Evolutionary conservation across 1,284 basidiomycete genomes (phyloP).

Genomic region (Hypsizygus ulmarius): DNA sequence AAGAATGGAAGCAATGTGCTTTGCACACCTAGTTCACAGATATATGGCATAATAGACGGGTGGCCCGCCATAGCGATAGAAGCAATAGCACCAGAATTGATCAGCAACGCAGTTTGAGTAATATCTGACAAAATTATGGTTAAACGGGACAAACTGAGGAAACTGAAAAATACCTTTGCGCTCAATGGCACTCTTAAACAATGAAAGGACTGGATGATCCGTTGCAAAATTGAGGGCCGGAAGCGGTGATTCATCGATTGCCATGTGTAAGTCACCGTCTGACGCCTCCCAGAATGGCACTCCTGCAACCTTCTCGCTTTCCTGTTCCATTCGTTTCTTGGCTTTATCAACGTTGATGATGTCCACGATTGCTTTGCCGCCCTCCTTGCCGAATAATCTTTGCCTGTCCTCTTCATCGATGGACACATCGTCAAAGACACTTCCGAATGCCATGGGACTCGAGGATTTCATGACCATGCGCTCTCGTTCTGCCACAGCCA

Average conservation of each 20-base stretch:
- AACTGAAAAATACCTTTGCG: conserved; percentile 35
- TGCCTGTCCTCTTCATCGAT: conserved; percentile 36
- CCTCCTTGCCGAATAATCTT: conserved; percentile 41
- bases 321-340: conserved; percentile 24
- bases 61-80: conserved; percentile 27
- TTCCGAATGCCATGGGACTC: conserved; percentile 19
- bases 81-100: conserved; percentile 39
- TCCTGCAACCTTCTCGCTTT: conserved; percentile 34
- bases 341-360: conserved; percentile 36
- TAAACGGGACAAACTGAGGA: not conserved
- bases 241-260: conserved; percentile 8
- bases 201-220: conserved; percentile 30
- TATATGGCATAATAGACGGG: conserved; percentile 31
- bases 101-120: conserved; percentile 34
- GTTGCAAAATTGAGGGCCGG: conserved; percentile 13
- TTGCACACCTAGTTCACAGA: conserved; percentile 42
- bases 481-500: conserved; percentile 29
- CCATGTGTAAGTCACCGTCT: conserved; percentile 18
- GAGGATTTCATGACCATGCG: conserved; percentile 20
- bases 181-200: conserved; percentile 33
- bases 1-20: not conserved
- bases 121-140: conserved; percentile 33
- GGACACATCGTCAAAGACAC: conserved; percentile 29
- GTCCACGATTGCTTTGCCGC: conserved; percentile 36
- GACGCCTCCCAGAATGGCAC: conserved; percentile 38